Conservation (phyloP, 768 basidiomycete genomes). For the Asterophora lycoperdoides region DNA sequence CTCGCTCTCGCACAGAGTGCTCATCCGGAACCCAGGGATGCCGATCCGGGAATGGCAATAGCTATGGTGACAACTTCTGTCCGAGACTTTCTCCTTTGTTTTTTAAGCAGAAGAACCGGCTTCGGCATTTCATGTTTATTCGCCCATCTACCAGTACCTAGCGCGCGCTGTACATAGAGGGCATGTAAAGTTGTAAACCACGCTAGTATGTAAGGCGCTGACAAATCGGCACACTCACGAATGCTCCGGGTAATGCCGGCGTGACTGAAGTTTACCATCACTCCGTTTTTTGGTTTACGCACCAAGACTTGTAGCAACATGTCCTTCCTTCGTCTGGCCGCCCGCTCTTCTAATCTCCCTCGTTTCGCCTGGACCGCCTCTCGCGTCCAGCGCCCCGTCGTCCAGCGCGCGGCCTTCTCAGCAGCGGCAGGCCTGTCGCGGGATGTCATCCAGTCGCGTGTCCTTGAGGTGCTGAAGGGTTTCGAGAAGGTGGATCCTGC, state of each 20-base stretch:
- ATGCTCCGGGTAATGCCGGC: constrained; percentile 9
- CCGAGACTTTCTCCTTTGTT: no score
- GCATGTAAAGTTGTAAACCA: no score
- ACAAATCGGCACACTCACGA: not conserved
- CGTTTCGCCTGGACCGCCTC: constrained; percentile 34
- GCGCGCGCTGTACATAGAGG: no score
- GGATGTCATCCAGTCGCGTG: constrained; percentile 66
- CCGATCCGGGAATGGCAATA: no score
- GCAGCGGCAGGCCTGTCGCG: constrained; percentile 61
- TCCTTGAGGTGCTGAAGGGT: constrained; percentile 79
- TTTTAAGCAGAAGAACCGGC: no score
- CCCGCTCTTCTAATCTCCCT: constrained; percentile 41
- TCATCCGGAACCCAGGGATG: no score
- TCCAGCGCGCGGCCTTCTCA: constrained; percentile 54
- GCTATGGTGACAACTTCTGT: no score
- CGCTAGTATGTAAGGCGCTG: not conserved
- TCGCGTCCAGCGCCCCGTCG: constrained; percentile 34
- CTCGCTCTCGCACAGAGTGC: no score
- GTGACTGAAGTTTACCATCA: constrained; percentile 14
- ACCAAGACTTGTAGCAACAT: constrained; percentile 27
- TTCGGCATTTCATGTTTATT: no score
- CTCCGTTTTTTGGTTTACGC: constrained; percentile 2
- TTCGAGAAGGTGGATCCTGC: constrained; percentile 83
- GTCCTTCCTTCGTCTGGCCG: constrained; percentile 52
- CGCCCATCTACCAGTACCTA: no score